Evolutionary conservation across 164 flowering plant species (phyloP), one percentile per base, ranked within the genome.

Genomic region (Paratinospora sagittata): DNA sequence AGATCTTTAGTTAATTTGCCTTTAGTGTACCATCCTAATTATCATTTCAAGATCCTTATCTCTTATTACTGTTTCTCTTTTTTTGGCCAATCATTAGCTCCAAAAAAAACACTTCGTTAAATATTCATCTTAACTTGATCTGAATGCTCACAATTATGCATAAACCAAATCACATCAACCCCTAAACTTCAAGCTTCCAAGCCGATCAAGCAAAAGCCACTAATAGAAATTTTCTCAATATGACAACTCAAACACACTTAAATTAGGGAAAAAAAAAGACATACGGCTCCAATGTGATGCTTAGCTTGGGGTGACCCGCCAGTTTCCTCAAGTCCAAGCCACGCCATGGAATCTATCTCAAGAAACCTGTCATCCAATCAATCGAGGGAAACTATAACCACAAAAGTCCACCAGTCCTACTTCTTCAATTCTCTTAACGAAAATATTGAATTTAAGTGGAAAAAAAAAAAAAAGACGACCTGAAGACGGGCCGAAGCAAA

Each of bases 291-390:
- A 83, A 93, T 82, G 68, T 93, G 98, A 76, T 85, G 82, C 67
- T 77, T 87, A 33, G 86, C 88, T 0, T 78, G 70, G 69, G 85
- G 69, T 67, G 82, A 73, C 0, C 79, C 82, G 1, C 89, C 89
- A 27, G 97, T 89, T 80, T 93, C 97, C 81, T 93, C 93, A 21
- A 93, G 85, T 71, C 97, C 97, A 69, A 66, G 63, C 98, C 98
- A 93, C 5, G 93, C 93, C 3, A 55, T 63, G 14, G 82, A 34
- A 30, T 90, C 92, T 36, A 93, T 86, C 70, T 86, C 88, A 21
- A 93, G 78, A 77, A 78, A 78, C 76, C 98, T 93, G 71, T 70
- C 10, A 39, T 47, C 19, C 23, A 34, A 43, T 43, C 47, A 7
- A 43, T 43, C 47, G 47, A 43, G 47, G 14, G 47, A 9, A 43